Base-by-base conservation (phyloP, 2,329 filamentous ascomycete species). In the Aspergillus ochraceus region DNA sequence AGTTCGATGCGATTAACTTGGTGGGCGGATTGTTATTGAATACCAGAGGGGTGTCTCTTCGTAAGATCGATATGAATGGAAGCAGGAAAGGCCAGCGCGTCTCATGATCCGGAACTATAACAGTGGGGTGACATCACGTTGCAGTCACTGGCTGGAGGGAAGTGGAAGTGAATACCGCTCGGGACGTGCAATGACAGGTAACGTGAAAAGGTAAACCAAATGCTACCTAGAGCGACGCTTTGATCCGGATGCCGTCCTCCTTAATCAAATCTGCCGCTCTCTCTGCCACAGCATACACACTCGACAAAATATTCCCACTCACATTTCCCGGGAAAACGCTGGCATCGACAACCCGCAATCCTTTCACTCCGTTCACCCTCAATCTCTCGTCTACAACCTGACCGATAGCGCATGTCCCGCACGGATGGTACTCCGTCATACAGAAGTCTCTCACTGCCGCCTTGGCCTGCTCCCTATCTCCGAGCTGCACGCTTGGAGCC, bases 241-340 rank as follows among this genome's bases (percentile, higher is more conserved):
- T 42, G 36, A 14, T 5, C 4, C 17, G 4, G 1, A 14, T 8
- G 46, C 45, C 46, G 19, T 68, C 66, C 17, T 61, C 59, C 54
- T 67, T 69, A 58, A 72, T 68, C 53, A 72, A 49, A 55, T 70
- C 69, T 8, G 66, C 68, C 20, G 64, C 68, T 60, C 67, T 71
- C 60, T 72, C 70, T 6, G 66, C 69, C 14, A 70, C 56, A 14
- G 66, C 68, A 54, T 70, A 70, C 10, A 74, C 64, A 36, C 65
- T 65, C 5, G 63, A 61, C 45, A 66, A 46, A 52, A 69, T 68
- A 53, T 70, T 70, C 19, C 68, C 68, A 47, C 63, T 64, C 46
- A 68, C 61, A 45, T 70, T 60, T 10, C 65, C 63, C 1, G 71
- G 66, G 45, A 72, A 64, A 45, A 72, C 57, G 53, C 65, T 68